Evolutionary conservation across 2,329 filamentous ascomycete species (phyloP).

Genomic region (Fusarium dlaminii): DNA sequence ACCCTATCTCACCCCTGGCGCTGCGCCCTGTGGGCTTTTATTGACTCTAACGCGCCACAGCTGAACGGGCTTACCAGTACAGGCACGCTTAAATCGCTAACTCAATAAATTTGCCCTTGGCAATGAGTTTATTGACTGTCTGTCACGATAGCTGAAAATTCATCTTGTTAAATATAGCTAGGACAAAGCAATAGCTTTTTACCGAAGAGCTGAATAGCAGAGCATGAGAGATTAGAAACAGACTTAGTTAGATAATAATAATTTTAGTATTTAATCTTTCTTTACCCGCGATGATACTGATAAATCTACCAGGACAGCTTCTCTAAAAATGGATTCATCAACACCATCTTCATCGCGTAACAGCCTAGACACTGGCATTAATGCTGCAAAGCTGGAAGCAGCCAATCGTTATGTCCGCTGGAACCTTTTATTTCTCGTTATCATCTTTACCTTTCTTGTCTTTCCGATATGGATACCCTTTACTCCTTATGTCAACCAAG

Average conservation of each 20-base stretch:
- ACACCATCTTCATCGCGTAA: neutral
- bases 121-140: neutral
- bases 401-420: conserved; percentile 29
- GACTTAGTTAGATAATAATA: neutral
- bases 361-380: conserved; percentile 10
- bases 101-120: neutral
- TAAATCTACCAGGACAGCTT: neutral
- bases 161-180: neutral
- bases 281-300: neutral
- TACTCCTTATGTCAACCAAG: conserved; percentile 18
- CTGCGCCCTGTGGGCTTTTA: neutral
- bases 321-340: conserved; percentile 2
- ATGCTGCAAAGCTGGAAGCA: conserved; percentile 24
- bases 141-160: neutral
- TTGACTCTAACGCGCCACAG: neutral
- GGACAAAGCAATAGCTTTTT: neutral
- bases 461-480: conserved; percentile 30
- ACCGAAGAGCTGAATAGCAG: neutral
- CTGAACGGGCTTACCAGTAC: neutral
- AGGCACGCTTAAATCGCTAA: neutral
- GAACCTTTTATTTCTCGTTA: conserved; percentile 18
- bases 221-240: neutral
- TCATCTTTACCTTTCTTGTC: conserved; percentile 21
- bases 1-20: neutral
- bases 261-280: neutral